phyloP scores from a whole-genome alignment of 371 early-diverging fungal species.

The Umbelopsis sp. region DNA sequence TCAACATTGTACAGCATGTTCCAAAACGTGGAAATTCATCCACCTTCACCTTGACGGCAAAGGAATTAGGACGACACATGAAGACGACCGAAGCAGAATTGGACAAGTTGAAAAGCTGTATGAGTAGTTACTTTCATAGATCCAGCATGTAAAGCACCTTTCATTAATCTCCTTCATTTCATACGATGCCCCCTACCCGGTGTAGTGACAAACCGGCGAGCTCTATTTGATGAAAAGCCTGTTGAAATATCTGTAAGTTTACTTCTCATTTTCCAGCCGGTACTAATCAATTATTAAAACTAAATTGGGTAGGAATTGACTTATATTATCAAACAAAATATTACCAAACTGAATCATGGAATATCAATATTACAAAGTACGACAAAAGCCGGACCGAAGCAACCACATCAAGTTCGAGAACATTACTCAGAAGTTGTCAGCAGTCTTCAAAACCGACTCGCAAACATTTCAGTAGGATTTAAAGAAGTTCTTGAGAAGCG shows the following conservation, averaged over 20 bases:
- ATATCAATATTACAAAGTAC: slow-evolving; percentile 82
- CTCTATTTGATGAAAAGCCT: slow-evolving; percentile 76
- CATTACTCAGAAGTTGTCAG: slow-evolving; percentile 92
- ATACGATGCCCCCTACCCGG: not conserved
- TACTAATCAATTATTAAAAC: not conserved
- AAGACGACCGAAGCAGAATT: slow-evolving; percentile 62
- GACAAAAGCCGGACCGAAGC: slow-evolving; percentile 50
- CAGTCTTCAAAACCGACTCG: slow-evolving; percentile 89
- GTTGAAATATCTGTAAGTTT: slow-evolving; percentile 69
- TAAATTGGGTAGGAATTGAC: slow-evolving; percentile 77
- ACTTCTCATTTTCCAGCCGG: not conserved
- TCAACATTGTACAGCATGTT: slow-evolving; percentile 12
- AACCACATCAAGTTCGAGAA: slow-evolving; percentile 79
- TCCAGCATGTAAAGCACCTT: not conserved
- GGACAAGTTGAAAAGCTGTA: slow-evolving; percentile 69
- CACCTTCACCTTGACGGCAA: slow-evolving; percentile 61
- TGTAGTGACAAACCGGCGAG: slow-evolving; percentile 74
- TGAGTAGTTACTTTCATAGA: slow-evolving; percentile 19
- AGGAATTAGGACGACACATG: slow-evolving; percentile 66
- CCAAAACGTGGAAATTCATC: slow-evolving; percentile 35
- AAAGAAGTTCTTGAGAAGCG: slow-evolving; percentile 93
- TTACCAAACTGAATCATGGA: slow-evolving; percentile 89
- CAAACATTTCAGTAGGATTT: slow-evolving; percentile 86
- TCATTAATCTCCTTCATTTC: not conserved
- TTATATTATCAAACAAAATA: slow-evolving; percentile 94